These are phyloP conservation scores for Fusarium sp. DNA, from an alignment of 2,329 filamentous ascomycete genomes.

Conservation along the genomic window DNA sequence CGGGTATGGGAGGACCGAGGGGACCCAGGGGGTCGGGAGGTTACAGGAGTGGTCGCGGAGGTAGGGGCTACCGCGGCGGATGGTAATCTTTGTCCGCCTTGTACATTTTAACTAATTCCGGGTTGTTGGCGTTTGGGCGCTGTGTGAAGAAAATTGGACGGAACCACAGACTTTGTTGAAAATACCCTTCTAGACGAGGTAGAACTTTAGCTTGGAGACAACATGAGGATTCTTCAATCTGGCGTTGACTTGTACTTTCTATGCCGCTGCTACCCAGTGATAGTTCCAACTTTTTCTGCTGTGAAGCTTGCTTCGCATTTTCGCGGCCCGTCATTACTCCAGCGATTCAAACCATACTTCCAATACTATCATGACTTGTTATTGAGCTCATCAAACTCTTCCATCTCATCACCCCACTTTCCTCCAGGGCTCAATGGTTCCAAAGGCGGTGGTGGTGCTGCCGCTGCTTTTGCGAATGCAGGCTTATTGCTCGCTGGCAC, in stretches of 20 bases:
- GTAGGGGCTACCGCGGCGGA: conserved; percentile 61
- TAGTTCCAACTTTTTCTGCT: conserved; percentile 30
- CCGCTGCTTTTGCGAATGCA: conserved; percentile 46
- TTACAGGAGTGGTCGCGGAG: conserved; percentile 63
- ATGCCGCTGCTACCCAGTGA: conserved; percentile 36
- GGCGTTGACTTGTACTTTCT: conserved; percentile 35
- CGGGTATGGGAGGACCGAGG: conserved; percentile 60
- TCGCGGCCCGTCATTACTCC: conserved; percentile 10
- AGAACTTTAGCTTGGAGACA: conserved; percentile 7
- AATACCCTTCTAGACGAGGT: conserved; percentile 40
- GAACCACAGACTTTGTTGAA: conserved; percentile 10
- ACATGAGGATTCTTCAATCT: conserved; percentile 31
- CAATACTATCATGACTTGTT: conserved; percentile 29
- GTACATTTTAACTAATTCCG: background rate
- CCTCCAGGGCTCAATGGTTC: conserved; percentile 47
- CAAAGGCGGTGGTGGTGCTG: conserved; percentile 39
- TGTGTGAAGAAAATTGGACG: conserved; percentile 25
- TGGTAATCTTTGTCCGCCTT: conserved; percentile 50
- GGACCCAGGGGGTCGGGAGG: conserved; percentile 65
- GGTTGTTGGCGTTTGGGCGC: conserved; percentile 38
- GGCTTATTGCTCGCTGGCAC: conserved; percentile 28
- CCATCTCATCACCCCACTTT: conserved; percentile 70
- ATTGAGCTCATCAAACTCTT: conserved; percentile 56
- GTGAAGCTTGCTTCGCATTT: background rate
- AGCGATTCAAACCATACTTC: background rate